These are phyloP conservation scores for Acmispon strigosus DNA, from an alignment of 306 rosid genomes.

Conservation along the genomic window DNA sequence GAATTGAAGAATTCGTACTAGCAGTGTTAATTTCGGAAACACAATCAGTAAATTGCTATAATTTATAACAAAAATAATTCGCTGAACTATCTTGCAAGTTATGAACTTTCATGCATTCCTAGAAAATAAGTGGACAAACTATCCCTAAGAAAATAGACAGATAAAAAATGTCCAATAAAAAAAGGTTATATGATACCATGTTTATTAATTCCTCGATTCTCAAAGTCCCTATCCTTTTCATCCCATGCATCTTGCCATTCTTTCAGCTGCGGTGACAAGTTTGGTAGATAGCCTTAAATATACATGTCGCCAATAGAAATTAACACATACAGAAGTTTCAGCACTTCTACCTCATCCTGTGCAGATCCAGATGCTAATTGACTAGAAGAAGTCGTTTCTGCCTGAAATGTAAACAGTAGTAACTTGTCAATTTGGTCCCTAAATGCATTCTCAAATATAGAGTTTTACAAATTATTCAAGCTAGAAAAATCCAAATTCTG, in stretches of 20 bases:
- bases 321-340: neutral
- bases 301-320: neutral
- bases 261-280: conserved; percentile 42
- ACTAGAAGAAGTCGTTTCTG: conserved; percentile 47
- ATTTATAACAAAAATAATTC: neutral
- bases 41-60: neutral
- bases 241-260: conserved; percentile 95
- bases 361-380: conserved; percentile 48
- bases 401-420: conserved; percentile 43
- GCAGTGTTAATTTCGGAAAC: neutral
- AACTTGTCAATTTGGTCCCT: neutral
- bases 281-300: conserved; percentile 4
- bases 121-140: neutral
- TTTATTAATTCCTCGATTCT: conserved; percentile 35
- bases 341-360: conserved; percentile 45
- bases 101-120: neutral
- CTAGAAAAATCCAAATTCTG: neutral
- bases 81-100: neutral
- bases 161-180: neutral
- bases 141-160: neutral
- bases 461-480: neutral
- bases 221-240: conserved; percentile 46
- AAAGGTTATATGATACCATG: conserved; percentile 37
- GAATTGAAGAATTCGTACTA: conserved; percentile 29
- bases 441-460: conserved; percentile 3